These are phyloP conservation scores for Teratosphaeria nubilosa DNA, from an alignment of 2,329 filamentous ascomycete species.

Conservation along the genomic window DNA sequence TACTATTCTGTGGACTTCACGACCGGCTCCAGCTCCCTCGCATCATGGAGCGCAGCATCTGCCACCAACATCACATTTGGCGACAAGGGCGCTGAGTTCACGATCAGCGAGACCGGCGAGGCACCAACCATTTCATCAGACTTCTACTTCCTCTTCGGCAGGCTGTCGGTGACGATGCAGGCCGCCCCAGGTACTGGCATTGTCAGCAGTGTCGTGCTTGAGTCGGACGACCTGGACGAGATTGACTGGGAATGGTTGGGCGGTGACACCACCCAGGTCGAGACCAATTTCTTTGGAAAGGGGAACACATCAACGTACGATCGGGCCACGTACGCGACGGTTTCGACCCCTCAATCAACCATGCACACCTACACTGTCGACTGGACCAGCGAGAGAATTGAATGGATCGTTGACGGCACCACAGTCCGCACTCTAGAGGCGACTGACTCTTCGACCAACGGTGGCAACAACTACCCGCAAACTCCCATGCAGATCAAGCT, in stretches of 20 bases:
- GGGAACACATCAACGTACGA: slow-evolving; percentile 62
- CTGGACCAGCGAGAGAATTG: slow-evolving; percentile 58
- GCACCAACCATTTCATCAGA: slow-evolving; percentile 68
- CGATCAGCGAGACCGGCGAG: slow-evolving; percentile 58
- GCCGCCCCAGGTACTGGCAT: slow-evolving; percentile 82
- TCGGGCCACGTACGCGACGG: slow-evolving; percentile 53
- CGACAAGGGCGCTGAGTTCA: slow-evolving; percentile 57
- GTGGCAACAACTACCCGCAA: slow-evolving; percentile 63
- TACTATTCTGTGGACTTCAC: slow-evolving; percentile 41
- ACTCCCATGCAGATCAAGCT: slow-evolving; percentile 63
- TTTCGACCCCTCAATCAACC: slow-evolving; percentile 47
- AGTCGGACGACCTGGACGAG: slow-evolving; percentile 88
- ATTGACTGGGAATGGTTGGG: slow-evolving; percentile 53
- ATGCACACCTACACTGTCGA: slow-evolving; percentile 62
- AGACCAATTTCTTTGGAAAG: slow-evolving; percentile 70
- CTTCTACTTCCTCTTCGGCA: slow-evolving; percentile 76
- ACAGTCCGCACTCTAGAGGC: slow-evolving; percentile 59
- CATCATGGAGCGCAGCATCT: slow-evolving; percentile 49
- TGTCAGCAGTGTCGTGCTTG: slow-evolving; percentile 81
- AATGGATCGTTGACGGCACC: slow-evolving; percentile 60
- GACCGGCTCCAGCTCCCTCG: slow-evolving; percentile 50
- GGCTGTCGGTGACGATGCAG: slow-evolving; percentile 76
- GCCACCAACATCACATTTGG: slow-evolving; percentile 56
- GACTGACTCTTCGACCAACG: slow-evolving; percentile 48
- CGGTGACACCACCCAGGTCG: slow-evolving; percentile 56